phyloP scores from a whole-genome alignment of 2,329 filamentous ascomycete species.

The Neofusicoccum kwambonambiense region DNA sequence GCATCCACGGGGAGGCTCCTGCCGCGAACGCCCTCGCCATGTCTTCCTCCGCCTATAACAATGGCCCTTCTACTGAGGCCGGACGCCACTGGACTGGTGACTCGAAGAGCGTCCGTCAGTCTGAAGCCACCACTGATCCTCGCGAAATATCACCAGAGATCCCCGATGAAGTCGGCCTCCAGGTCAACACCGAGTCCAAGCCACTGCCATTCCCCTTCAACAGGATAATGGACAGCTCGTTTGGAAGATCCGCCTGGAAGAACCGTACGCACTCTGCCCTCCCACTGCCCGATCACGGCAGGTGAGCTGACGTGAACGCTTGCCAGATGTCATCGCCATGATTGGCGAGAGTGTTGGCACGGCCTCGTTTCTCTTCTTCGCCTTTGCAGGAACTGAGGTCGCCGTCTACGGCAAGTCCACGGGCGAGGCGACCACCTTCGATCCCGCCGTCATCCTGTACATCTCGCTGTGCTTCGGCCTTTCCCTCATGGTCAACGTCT shows the following conservation, averaged over 20 bases:
- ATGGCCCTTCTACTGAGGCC: slow-evolving; percentile 12
- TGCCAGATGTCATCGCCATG: slow-evolving; percentile 42
- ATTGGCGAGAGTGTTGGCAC: slow-evolving; percentile 55
- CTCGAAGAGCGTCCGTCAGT: background rate
- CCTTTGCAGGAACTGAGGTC: slow-evolving; percentile 48
- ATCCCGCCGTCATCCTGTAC: slow-evolving; percentile 38
- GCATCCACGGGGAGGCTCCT: background rate
- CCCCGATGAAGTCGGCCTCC: slow-evolving; percentile 6
- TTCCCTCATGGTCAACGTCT: slow-evolving; percentile 52
- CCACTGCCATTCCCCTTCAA: slow-evolving; percentile 12
- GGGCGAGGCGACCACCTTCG: slow-evolving; percentile 10
- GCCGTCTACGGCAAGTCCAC: slow-evolving; percentile 33
- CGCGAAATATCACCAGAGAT: background rate
- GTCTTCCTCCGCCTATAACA: slow-evolving; percentile 13
- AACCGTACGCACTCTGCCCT: slow-evolving; percentile 4
- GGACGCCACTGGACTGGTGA: background rate
- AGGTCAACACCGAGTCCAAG: background rate
- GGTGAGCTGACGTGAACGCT: background rate
- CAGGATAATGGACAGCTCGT: slow-evolving; percentile 16
- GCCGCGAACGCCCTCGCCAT: background rate
- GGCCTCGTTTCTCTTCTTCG: slow-evolving; percentile 51
- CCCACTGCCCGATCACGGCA: background rate
- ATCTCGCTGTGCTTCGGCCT: slow-evolving; percentile 47
- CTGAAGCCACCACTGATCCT: background rate
- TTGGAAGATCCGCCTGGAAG: slow-evolving; percentile 16